Evolutionary conservation across 495 filamentous ascomycete genomes (phyloP), one percentile per base, ranked within the genome.

Genomic region (Penicillium robsamsonii): DNA sequence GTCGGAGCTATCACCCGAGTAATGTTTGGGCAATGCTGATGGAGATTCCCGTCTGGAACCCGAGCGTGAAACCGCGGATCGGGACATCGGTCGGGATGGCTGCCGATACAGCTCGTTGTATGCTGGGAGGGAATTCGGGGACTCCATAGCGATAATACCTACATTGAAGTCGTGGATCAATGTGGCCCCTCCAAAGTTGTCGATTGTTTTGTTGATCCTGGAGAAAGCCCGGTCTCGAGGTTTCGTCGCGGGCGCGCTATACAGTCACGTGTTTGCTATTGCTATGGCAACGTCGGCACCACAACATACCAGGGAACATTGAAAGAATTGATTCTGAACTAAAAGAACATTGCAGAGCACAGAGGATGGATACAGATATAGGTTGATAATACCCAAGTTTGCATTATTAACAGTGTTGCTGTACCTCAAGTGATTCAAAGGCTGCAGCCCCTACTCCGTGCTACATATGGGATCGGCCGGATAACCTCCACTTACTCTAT

Each of bases 1-100:
- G 63, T 92, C 89, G 17, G 88, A 91, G 72, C 87, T 91, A 63
- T 92, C 88, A 8, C 79, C 79, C 15, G 77, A 72, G 48, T 76
- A 76, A n/a, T 72, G 63, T 44, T 64, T 66, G 3, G 74, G 61
- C 0, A 60, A 25, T 2, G 64, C 62, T 67, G 66, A 22, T 47
- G 75, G 72, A 20, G 74, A 78, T 17, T 60, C 65, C 58, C 76
- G 73, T 60, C 73, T 68, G 58, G 76, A 75, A 44, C 64, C 59
- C 41, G 73, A 66, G 56, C 73, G 75, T 63, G 73, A 73, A 64
- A 68, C 65, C 48, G 71, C 55, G 61, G 74, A 66, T 65, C 74
- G 72, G 66, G 74, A 68, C 70, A 75, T 69, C 51, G 70, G 68
- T 60, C 70, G 75, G 55, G 65, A 59, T 18, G 66, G 61, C 54